phyloP scores from a whole-genome alignment of 331 rosid species.

The Pyracantha coccinea region DNA sequence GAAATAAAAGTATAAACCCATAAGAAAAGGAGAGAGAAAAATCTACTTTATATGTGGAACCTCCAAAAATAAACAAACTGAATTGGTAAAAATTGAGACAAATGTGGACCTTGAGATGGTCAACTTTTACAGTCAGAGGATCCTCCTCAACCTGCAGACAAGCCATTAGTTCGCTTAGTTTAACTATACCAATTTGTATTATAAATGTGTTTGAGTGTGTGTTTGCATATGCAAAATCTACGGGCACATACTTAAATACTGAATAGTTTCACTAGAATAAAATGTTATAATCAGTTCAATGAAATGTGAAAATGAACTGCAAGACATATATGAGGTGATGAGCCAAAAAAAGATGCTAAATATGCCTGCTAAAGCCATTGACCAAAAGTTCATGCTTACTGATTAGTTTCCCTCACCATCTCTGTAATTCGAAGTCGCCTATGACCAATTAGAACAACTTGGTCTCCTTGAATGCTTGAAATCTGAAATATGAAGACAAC shows the following conservation, averaged over 20 bases:
- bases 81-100: slow-evolving; percentile 13
- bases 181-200: not conserved
- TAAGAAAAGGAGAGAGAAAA: not conserved
- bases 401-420: slow-evolving; percentile 55
- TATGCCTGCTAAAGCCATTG: not conserved
- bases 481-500: slow-evolving; percentile 43
- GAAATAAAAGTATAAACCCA: slow-evolving; percentile 21
- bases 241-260: not conserved
- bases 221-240: not conserved
- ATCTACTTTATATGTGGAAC: not conserved
- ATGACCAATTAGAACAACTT: slow-evolving; percentile 92
- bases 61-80: slow-evolving; percentile 1
- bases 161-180: slow-evolving; percentile 11
- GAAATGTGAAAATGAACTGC: not conserved
- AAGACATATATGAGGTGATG: not conserved
- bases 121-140: slow-evolving; percentile 97
- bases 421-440: slow-evolving; percentile 86
- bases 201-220: not conserved
- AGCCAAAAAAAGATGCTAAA: not conserved
- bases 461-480: slow-evolving; percentile 93
- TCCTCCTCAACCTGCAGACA: slow-evolving; percentile 73
- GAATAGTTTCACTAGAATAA: not conserved
- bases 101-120: slow-evolving; percentile 82
- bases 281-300: not conserved
- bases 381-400: slow-evolving; percentile 17